Base-by-base conservation (phyloP, 108 stramenopile species). In the Cyclostephanos tholiformis region DNA sequence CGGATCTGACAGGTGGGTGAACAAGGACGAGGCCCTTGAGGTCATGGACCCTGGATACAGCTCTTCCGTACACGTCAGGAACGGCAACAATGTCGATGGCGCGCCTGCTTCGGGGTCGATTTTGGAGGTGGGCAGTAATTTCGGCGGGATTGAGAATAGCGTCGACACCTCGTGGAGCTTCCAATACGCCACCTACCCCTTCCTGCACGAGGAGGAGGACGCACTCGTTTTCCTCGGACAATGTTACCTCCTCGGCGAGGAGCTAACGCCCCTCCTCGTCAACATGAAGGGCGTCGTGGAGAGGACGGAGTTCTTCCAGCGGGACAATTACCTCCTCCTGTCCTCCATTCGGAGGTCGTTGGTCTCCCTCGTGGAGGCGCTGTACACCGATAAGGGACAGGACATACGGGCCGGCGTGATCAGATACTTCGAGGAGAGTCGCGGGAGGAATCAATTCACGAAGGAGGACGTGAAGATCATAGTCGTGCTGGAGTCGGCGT, bases 241-340 rank as follows among this genome's bases (percentile, higher is more conserved):
- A 66, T 87, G 86, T 39, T 94, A 83, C 73, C 74, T 88, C 35
- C 73, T 89, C 17, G 88, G 86, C 19, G 88, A 91, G 65, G 77
- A 88, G 56, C 67, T 94, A 50, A 65, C 81, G 12, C 93, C 93
- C n/a, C 77, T 90, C 27, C 63, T 90, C 29, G 79, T 88, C 13
- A 94, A 94, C 74, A 69, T 94, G 66, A 83, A 84, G 30, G 90
- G 87, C 0, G 93, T 94, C 36, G 89, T 88, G 7, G 85, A 87
- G 51, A 69, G 87, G 85, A 84, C 75, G 19, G 92, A 93, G 71
- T 91, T 94, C 70, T 91, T 91, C 82, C 93, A 94, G 69, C 61
- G 87, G 35, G 93, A 94, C 64, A 91, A 91, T 60, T 94, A 91
- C 56, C 77, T 85, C 11, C 65, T 77, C 7, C 75, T 91, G 14